phyloP scores from a whole-genome alignment of 108 stramenopile species.

The Pseudonitzschia multistriata region DNA sequence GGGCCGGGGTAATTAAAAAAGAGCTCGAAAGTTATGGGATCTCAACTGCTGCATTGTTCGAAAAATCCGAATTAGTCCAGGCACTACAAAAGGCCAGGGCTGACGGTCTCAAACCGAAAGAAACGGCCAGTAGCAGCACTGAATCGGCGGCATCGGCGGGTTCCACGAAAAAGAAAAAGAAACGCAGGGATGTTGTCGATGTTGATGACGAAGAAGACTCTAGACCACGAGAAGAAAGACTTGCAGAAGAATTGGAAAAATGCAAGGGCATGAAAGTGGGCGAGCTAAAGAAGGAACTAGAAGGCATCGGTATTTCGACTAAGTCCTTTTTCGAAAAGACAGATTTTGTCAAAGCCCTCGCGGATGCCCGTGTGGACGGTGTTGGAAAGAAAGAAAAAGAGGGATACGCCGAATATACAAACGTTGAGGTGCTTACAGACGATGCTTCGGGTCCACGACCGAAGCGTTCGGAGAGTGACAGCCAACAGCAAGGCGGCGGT shows the following conservation, averaged over 20 bases:
- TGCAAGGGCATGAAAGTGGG: conserved; percentile 55
- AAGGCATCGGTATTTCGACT: conserved; percentile 67
- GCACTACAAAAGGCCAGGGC: conserved; percentile 63
- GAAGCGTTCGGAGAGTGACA: background rate
- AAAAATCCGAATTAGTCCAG: conserved; percentile 71
- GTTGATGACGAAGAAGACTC: conserved; percentile 10
- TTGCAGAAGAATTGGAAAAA: conserved; percentile 63
- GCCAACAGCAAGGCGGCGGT: conserved; percentile 21
- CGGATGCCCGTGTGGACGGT: conserved; percentile 58
- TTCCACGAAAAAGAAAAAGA: conserved; percentile 18
- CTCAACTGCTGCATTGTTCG: conserved; percentile 62
- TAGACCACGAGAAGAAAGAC: conserved; percentile 43
- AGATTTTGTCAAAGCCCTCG: conserved; percentile 74
- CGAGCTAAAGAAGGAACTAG: conserved; percentile 66
- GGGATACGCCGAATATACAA: conserved; percentile 62
- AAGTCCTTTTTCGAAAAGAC: conserved; percentile 75
- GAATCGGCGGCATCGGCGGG: background rate
- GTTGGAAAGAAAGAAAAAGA: conserved; percentile 47
- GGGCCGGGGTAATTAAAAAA: conserved; percentile 65
- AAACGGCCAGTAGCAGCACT: conserved; percentile 26
- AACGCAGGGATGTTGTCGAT: background rate
- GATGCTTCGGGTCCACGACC: conserved; percentile 25
- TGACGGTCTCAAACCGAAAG: conserved; percentile 59
- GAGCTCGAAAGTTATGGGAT: conserved; percentile 82
- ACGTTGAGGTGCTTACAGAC: conserved; percentile 80